phyloP scores from a whole-genome alignment of 176 grass and related monocot genomes.

The Oryza nivara region DNA sequence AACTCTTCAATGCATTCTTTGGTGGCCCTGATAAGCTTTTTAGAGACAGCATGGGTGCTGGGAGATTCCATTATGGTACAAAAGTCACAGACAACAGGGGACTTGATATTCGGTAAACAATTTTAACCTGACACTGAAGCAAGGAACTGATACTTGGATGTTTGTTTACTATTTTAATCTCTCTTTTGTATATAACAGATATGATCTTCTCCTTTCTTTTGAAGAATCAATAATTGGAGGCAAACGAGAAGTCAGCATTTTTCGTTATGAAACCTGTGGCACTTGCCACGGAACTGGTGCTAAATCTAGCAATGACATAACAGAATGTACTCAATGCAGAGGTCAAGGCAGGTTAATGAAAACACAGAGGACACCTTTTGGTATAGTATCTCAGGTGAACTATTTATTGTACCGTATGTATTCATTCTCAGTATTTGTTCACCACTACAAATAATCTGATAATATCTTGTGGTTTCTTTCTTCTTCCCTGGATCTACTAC shows the following conservation, averaged over 20 bases:
- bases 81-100: conserved; percentile 46
- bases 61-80: conserved; percentile 56
- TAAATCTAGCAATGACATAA: conserved; percentile 66
- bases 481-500: background rate
- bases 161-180: conserved; percentile 18
- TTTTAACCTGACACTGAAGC: background rate
- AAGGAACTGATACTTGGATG: background rate
- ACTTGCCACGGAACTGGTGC: conserved; percentile 74
- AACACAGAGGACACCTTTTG: conserved; percentile 80
- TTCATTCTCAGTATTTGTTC: conserved; percentile 21
- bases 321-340: conserved; percentile 64
- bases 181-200: conserved; percentile 49
- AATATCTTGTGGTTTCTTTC: background rate
- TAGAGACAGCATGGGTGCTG: conserved; percentile 51
- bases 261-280: conserved; percentile 61
- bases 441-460: background rate
- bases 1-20: conserved; percentile 89
- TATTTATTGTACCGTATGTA: background rate
- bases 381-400: conserved; percentile 86
- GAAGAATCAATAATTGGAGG: conserved; percentile 86
- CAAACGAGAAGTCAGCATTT: conserved; percentile 54
- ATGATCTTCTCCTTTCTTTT: conserved; percentile 83
- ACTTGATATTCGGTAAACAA: conserved; percentile 78
- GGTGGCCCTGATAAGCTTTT: conserved; percentile 62
- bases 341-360: conserved; percentile 76